phyloP scores from a whole-genome alignment of 2,329 filamentous ascomycete species.

The Cladophialophora yegresii region DNA sequence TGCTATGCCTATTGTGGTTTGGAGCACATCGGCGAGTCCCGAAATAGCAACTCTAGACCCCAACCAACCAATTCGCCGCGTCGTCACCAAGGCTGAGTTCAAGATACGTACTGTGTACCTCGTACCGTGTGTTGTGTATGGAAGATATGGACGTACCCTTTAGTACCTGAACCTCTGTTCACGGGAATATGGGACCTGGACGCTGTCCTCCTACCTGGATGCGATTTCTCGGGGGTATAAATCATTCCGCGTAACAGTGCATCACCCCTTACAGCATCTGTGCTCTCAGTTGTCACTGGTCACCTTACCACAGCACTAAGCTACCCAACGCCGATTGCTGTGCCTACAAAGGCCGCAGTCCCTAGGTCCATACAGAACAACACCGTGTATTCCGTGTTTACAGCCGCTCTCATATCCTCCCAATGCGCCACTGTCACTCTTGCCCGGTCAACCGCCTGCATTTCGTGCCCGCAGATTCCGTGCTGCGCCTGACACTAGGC shows the following conservation, averaged over 20 bases:
- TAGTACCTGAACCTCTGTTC: background rate
- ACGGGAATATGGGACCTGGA: background rate
- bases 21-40: background rate
- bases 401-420: background rate
- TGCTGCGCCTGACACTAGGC: constrained; percentile 24
- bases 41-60: background rate
- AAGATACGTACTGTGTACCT: background rate
- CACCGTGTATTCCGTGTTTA: background rate
- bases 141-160: background rate
- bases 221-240: constrained; percentile 10
- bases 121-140: background rate
- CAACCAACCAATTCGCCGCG: background rate
- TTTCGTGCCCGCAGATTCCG: constrained; percentile 8
- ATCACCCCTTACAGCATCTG: background rate
- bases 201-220: background rate
- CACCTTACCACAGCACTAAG: background rate
- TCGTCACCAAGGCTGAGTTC: background rate
- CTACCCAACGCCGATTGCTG: constrained; percentile 9
- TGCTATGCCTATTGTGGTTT: constrained; percentile 3
- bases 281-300: background rate
- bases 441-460: background rate
- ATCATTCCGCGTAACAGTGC: constrained; percentile 10
- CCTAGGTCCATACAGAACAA: background rate
- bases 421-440: background rate
- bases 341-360: background rate